Conservation (phyloP, 495 filamentous ascomycete genomes). For the Aspergillus ellipticus region DNA sequence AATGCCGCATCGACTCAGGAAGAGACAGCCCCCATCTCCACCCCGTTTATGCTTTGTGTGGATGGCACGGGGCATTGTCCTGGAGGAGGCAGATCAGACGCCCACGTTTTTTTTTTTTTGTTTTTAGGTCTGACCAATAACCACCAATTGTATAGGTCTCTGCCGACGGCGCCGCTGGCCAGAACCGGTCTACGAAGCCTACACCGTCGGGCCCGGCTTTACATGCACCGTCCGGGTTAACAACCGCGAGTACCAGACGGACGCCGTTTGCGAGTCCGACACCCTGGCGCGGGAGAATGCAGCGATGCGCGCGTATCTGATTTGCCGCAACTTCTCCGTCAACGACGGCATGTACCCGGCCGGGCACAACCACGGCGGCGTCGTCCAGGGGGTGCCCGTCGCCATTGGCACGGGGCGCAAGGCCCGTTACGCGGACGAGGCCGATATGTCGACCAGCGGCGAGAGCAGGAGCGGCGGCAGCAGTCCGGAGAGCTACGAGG, state of each 20-base stretch:
- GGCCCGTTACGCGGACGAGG: constrained; percentile 38
- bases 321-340: constrained; percentile 97
- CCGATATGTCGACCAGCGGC: constrained; percentile 41
- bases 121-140: constrained; percentile 17
- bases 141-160: constrained; percentile 60
- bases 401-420: constrained; percentile 62
- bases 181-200: constrained; percentile 86
- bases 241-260: constrained; percentile 92
- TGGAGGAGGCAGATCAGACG: not conserved
- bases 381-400: constrained; percentile 82
- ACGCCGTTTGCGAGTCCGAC: constrained; percentile 75
- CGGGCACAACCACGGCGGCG: constrained; percentile 66
- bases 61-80: too few species aligned
- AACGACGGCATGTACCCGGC: constrained; percentile 89
- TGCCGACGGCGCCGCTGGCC: constrained; percentile 95
- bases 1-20: too few species aligned
- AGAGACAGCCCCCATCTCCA: too few species aligned
- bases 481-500: constrained; percentile 50
- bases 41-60: too few species aligned
- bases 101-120: not conserved
- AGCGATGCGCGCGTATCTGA: constrained; percentile 94
- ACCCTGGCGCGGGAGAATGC: constrained; percentile 87
- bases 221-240: constrained; percentile 93
- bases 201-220: constrained; percentile 62
- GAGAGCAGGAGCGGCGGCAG: constrained; percentile 53